These are phyloP conservation scores for Phaseolus lunatus DNA, from an alignment of 306 rosid species.

Conservation along the genomic window DNA sequence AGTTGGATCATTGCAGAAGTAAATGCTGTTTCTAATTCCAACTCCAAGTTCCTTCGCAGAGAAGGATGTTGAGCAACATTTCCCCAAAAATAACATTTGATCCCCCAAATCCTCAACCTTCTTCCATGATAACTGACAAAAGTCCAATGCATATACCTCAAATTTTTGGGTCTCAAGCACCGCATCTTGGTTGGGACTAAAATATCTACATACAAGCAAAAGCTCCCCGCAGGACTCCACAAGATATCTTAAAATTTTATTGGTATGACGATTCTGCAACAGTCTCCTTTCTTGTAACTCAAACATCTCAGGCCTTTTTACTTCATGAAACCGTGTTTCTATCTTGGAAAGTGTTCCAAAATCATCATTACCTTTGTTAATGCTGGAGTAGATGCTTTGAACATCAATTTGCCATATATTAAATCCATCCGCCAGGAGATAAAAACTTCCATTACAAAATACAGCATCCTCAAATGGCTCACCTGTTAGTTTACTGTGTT, in stretches of 20 bases:
- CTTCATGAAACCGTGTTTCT: slow-evolving; percentile 50
- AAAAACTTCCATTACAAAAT: slow-evolving; percentile 63
- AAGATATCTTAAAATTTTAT: slow-evolving; percentile 55
- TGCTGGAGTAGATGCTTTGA: slow-evolving; percentile 33
- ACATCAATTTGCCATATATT: slow-evolving; percentile 53
- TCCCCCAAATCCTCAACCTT: slow-evolving; percentile 54
- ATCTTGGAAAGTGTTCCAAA: slow-evolving; percentile 40
- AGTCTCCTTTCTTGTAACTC: slow-evolving; percentile 12
- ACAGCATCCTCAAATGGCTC: slow-evolving; percentile 69
- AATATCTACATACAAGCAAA: slow-evolving; percentile 65
- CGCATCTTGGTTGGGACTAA: slow-evolving; percentile 40
- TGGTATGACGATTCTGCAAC: slow-evolving; percentile 6
- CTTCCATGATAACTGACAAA: slow-evolving; percentile 54
- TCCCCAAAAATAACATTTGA: slow-evolving; percentile 59
- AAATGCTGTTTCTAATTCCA: slow-evolving; percentile 49
- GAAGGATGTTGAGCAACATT: slow-evolving; percentile 62
- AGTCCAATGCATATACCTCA: slow-evolving; percentile 53
- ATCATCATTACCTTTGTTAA: slow-evolving; percentile 26
- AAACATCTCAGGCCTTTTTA: slow-evolving; percentile 44
- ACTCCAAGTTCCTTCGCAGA: slow-evolving; percentile 58
- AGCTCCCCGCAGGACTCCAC: slow-evolving; percentile 64
- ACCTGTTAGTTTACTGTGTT: slow-evolving; percentile 50
- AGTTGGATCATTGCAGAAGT: slow-evolving; percentile 60
- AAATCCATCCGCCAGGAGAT: slow-evolving; percentile 55
- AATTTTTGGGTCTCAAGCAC: slow-evolving; percentile 55